Conservation (phyloP, 176 grass and related monocot genomes). For the Avena insularis region DNA sequence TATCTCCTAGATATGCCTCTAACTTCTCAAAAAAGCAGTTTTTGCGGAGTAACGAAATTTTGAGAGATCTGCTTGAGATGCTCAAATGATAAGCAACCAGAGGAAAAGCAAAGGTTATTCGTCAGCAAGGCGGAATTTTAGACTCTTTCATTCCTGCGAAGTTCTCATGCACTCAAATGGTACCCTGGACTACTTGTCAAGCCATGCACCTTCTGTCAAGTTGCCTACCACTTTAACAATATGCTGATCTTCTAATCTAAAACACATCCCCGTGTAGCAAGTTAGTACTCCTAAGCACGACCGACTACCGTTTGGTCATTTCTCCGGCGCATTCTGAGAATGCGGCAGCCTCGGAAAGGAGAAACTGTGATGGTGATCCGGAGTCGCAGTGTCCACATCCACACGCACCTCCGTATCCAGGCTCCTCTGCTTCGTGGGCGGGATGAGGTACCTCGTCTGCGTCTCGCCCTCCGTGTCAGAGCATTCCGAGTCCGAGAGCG, state of each 20-base stretch:
- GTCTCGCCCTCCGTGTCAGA: conserved; percentile 48
- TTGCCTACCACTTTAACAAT: not conserved
- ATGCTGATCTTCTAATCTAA: not conserved
- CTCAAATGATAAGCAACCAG: not conserved
- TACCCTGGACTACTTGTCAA: not conserved
- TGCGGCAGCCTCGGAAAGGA: conserved; percentile 46
- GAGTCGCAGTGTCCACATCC: conserved; percentile 20
- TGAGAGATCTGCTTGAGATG: not conserved
- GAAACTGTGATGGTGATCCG: conserved; percentile 50
- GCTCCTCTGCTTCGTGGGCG: conserved; percentile 50
- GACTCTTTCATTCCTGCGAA: not conserved
- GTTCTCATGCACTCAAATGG: not conserved
- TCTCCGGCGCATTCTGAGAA: conserved; percentile 29
- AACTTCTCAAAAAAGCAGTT: too few relatives aligned
- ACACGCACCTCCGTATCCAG: conserved; percentile 43
- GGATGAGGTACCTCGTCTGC: conserved; percentile 47
- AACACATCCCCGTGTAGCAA: not conserved
- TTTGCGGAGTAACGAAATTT: not conserved
- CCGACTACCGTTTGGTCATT: conserved; percentile 30
- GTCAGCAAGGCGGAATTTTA: not conserved
- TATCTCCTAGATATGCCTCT: too few relatives aligned
- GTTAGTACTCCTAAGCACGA: conserved; percentile 24
- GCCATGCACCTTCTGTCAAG: not conserved
- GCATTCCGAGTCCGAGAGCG: conserved; percentile 55
- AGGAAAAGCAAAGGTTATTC: not conserved